These are phyloP conservation scores for Neofusicoccum sp. DNA, from an alignment of 2,329 filamentous ascomycete species.

Conservation along the genomic window DNA sequence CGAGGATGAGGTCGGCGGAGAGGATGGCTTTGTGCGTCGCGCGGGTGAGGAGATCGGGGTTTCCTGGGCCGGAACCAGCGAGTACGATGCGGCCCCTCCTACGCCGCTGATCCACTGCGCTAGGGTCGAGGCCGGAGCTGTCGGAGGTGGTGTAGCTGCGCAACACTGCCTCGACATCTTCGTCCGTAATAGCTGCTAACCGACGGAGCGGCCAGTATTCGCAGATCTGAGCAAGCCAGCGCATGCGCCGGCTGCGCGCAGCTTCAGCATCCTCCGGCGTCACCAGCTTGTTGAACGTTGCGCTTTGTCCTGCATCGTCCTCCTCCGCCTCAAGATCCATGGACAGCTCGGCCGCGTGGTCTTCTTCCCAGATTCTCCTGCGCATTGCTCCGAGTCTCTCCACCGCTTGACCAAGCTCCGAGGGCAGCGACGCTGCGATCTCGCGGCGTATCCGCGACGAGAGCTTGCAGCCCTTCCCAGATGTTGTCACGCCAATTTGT, in stretches of 20 bases:
- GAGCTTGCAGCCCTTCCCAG: slow-evolving; percentile 91
- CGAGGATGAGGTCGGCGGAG: slow-evolving; percentile 75
- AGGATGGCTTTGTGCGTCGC: slow-evolving; percentile 78
- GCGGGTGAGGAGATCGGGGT: slow-evolving; percentile 86
- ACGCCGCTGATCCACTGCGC: slow-evolving; percentile 31
- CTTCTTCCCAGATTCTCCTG: slow-evolving; percentile 46
- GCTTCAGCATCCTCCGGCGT: slow-evolving; percentile 72
- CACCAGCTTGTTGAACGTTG: slow-evolving; percentile 83
- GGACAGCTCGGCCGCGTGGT: slow-evolving; percentile 54
- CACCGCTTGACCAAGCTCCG: slow-evolving; percentile 75
- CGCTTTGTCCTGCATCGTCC: slow-evolving; percentile 72
- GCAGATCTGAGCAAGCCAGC: slow-evolving; percentile 95
- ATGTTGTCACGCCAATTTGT: slow-evolving; percentile 94
- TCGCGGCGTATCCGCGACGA: slow-evolving; percentile 87
- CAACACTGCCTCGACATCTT: slow-evolving; percentile 77
- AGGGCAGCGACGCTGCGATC: slow-evolving; percentile 77
- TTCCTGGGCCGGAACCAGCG: slow-evolving; percentile 88
- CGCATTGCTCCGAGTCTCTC: slow-evolving; percentile 67
- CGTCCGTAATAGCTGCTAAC: slow-evolving; percentile 76
- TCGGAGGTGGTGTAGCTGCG: slow-evolving; percentile 63
- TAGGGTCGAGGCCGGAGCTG: slow-evolving; percentile 32
- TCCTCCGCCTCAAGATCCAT: slow-evolving; percentile 54
- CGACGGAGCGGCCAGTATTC: slow-evolving; percentile 95
- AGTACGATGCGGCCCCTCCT: slow-evolving; percentile 74
- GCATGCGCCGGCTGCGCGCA: slow-evolving; percentile 77